Evolutionary conservation across 345 rosid genomes (phyloP), one percentile per base, ranked within the genome.

Genomic region (Gossypium rotundifolium): DNA sequence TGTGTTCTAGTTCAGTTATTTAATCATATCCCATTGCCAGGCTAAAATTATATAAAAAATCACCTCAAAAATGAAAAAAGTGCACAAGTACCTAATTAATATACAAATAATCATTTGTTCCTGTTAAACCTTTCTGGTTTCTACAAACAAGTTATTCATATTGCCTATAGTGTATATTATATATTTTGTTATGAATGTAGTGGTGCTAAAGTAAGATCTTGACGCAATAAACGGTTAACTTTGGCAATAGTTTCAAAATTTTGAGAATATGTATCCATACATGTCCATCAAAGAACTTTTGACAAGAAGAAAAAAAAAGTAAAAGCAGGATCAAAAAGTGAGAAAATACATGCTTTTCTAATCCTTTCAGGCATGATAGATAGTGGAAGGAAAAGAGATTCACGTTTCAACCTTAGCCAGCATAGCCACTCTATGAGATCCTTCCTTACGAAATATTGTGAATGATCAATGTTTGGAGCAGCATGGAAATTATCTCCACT

Each of bases 401-500:
- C 52, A 27, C 33, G 66, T 69, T 72, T 51, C 74, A 67, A 91
- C 98, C 97, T 92, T 81, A 94, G 87, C 98, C 98, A 94, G 83
- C 78, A 64, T 65, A 94, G 85, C 98, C 98, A 94, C 83, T 92
- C 98, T 82, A 89, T 89, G 81, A 94, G 77, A 83, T 94, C 98
- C 60, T 88, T 84, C 84, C 98, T 86, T 75, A 94, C 98, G 78
- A 94, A 94, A 27, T 94, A 97, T 69, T 94, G 98, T 11, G 98
- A 94, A 81, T 94, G 98, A 80, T 94, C 98, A 78, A 94, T 94
- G 84, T 94, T 94, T 75, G 98, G 98, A 46, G 98, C 97, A 76
- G 98, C 98, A 84, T 94, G 98, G 79, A 94, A 94, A 85, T 82
- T 88, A 76, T 94, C 98, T 71, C 98, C 98, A 73, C 98, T 94